phyloP scores from a whole-genome alignment of 2,329 filamentous ascomycete species.

The Mycosphaerelloides madeirae region DNA sequence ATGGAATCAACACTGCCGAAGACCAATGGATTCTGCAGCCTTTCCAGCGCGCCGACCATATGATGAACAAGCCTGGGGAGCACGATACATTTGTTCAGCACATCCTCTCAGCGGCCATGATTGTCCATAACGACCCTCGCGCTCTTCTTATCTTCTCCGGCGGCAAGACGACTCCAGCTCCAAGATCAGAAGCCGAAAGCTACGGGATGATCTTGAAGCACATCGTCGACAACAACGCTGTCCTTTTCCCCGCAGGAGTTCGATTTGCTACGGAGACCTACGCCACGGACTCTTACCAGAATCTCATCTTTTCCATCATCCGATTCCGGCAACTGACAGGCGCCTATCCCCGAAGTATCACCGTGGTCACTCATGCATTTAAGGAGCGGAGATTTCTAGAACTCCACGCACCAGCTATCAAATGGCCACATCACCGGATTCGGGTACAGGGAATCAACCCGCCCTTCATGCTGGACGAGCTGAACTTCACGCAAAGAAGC shows the following conservation, averaged over 20 bases:
- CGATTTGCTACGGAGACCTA: slow-evolving; percentile 18
- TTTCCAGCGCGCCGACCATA: slow-evolving; percentile 56
- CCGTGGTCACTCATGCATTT: slow-evolving; percentile 46
- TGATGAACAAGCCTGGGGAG: slow-evolving; percentile 54
- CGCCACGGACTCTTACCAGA: slow-evolving; percentile 81
- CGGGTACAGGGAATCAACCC: slow-evolving; percentile 45
- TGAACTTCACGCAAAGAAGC: slow-evolving; percentile 33
- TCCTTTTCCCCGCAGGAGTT: slow-evolving; percentile 16
- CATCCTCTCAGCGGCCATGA: slow-evolving; percentile 59
- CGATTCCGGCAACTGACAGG: slow-evolving; percentile 42
- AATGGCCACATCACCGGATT: slow-evolving; percentile 39
- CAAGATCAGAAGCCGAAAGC: slow-evolving; percentile 26
- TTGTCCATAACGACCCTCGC: slow-evolving; percentile 42
- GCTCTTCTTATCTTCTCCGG: slow-evolving; percentile 68
- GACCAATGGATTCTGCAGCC: slow-evolving; percentile 62
- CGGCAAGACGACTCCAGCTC: slow-evolving; percentile 42
- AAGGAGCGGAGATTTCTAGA: slow-evolving; percentile 42
- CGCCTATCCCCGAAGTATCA: slow-evolving; percentile 38
- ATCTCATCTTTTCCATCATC: slow-evolving; percentile 71
- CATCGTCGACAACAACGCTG: slow-evolving; percentile 17
- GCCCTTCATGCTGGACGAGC: slow-evolving; percentile 36
- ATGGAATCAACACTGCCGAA: slow-evolving; percentile 27
- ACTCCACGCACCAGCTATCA: slow-evolving; percentile 38
- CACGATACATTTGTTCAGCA: slow-evolving; percentile 76
- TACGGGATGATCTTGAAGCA: slow-evolving; percentile 18